Conservation (phyloP, 371 early-diverging fungal species). For the Dichotomocladium elegans region DNA sequence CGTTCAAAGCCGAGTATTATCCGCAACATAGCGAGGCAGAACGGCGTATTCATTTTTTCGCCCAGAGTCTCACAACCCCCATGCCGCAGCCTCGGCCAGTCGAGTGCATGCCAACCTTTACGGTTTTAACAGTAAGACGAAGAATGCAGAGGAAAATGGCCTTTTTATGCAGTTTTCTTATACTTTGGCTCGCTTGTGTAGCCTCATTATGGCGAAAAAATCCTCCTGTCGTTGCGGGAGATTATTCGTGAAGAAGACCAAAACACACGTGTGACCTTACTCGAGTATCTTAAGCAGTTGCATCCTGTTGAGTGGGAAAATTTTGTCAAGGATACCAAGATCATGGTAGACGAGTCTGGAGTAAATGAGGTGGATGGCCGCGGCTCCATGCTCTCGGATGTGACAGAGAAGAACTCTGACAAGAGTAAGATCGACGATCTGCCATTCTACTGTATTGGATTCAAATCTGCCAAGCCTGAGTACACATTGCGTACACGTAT, state of each 20-base stretch:
- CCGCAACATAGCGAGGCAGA: slow-evolving; percentile 81
- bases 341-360: slow-evolving; percentile 59
- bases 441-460: slow-evolving; percentile 81
- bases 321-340: slow-evolving; percentile 87
- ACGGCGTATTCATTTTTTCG: slow-evolving; percentile 85
- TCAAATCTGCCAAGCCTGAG: slow-evolving; percentile 79
- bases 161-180: not conserved
- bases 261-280: slow-evolving; percentile 74
- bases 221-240: slow-evolving; percentile 76
- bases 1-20: slow-evolving; percentile 75
- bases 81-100: slow-evolving; percentile 84
- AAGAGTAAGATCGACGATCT: slow-evolving; percentile 60
- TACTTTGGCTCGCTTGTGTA: slow-evolving; percentile 8
- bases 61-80: slow-evolving; percentile 81
- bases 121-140: slow-evolving; percentile 73
- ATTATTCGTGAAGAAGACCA: slow-evolving; percentile 84
- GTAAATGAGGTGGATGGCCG: slow-evolving; percentile 10
- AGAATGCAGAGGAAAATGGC: not conserved
- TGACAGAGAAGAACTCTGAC: slow-evolving; percentile 7
- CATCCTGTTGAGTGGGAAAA: slow-evolving; percentile 89
- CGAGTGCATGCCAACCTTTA: slow-evolving; percentile 84
- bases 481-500: slow-evolving; percentile 84
- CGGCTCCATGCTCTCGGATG: slow-evolving; percentile 9
- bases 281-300: slow-evolving; percentile 85
- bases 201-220: slow-evolving; percentile 90